These are phyloP conservation scores for Mariannaea elegans DNA, from an alignment of 2,329 filamentous ascomycete species.

Conservation along the genomic window DNA sequence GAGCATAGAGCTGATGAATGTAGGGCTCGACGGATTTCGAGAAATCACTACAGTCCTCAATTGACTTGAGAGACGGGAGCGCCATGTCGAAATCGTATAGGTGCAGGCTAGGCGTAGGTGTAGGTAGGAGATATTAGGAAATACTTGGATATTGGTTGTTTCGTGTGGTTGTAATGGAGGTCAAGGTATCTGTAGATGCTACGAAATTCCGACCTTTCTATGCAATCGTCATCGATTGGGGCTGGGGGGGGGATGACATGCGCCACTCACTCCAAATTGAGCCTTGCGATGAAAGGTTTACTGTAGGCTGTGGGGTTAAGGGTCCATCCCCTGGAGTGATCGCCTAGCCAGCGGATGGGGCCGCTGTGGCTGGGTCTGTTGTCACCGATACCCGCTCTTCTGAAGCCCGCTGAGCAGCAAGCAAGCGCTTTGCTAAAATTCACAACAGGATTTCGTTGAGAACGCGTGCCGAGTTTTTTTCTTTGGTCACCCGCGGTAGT, in stretches of 20 bases:
- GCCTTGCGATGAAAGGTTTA: background rate
- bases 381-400: conserved; percentile 13
- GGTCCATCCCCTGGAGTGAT: conserved; percentile 9
- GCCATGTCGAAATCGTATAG: conserved; percentile 61
- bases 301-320: conserved; percentile 20
- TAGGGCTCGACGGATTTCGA: conserved; percentile 79
- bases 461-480: conserved; percentile 7
- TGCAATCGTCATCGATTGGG: conserved; percentile 16
- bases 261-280: conserved; percentile 5
- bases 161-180: background rate
- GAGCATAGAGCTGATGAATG: conserved; percentile 72
- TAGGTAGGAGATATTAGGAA: background rate
- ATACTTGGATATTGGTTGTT: background rate
- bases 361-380: conserved; percentile 38
- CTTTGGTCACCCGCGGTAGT: background rate
- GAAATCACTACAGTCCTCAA: conserved; percentile 81
- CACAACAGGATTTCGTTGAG: conserved; percentile 1
- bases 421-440: conserved; percentile 21
- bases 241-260: background rate
- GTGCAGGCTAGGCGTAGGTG: background rate
- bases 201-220: background rate
- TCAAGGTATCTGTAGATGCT: background rate
- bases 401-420: conserved; percentile 22
- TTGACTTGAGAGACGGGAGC: conserved; percentile 73
- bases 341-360: conserved; percentile 26